Conservation (phyloP, 495 filamentous ascomycete species). For the Aspergillus heteromorphus region DNA sequence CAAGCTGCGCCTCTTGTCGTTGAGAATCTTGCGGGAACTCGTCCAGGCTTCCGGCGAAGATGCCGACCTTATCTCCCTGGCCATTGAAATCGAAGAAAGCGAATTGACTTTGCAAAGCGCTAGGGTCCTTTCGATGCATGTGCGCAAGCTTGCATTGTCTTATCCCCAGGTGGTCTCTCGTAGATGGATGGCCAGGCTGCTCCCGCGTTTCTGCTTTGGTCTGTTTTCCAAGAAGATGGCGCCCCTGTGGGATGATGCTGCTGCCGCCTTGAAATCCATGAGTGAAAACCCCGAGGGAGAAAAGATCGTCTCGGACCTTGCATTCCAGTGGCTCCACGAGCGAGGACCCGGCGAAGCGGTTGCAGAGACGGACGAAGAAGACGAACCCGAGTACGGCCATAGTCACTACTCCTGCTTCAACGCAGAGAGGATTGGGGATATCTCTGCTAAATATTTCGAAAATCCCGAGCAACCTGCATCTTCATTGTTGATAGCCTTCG, state of each 20-base stretch:
- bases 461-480: slow-evolving; percentile 15
- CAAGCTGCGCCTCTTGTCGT: slow-evolving; percentile 59
- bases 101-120: slow-evolving; percentile 68
- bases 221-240: slow-evolving; percentile 78
- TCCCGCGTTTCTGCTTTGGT: slow-evolving; percentile 83
- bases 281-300: slow-evolving; percentile 65
- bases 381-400: slow-evolving; percentile 19
- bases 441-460: slow-evolving; percentile 30
- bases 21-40: slow-evolving; percentile 55
- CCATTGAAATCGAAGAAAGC: slow-evolving; percentile 70
- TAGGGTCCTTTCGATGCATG: slow-evolving; percentile 72
- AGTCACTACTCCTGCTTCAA: slow-evolving; percentile 79
- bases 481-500: slow-evolving; percentile 27
- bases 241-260: slow-evolving; percentile 79
- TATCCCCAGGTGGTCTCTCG: slow-evolving; percentile 49
- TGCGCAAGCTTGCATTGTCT: slow-evolving; percentile 66
- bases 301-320: slow-evolving; percentile 63
- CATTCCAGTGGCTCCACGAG: slow-evolving; percentile 73
- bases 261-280: slow-evolving; percentile 67
- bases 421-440: slow-evolving; percentile 50
- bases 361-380: slow-evolving; percentile 22
- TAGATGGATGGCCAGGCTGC: slow-evolving; percentile 62
- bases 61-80: slow-evolving; percentile 40
- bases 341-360: slow-evolving; percentile 34
- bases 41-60: slow-evolving; percentile 31